Evolutionary conservation across 352 stramenopile species (phyloP).

Genomic region (Phytophthora citrophthora): DNA sequence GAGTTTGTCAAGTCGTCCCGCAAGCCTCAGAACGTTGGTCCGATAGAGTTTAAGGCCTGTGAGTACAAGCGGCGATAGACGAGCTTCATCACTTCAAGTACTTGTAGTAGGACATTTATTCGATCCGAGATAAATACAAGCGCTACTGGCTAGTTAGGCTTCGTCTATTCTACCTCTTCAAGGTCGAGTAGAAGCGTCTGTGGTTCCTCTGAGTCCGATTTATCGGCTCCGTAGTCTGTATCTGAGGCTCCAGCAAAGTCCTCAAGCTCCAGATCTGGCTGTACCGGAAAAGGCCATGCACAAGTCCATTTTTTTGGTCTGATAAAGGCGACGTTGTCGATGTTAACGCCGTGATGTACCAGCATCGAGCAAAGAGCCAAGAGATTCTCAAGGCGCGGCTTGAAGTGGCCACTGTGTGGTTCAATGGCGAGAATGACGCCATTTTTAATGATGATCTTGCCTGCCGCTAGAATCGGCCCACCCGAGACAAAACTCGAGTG

Average conservation of each 20-base stretch:
- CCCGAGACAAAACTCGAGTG: conserved; percentile 82
- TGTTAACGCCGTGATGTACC: conserved; percentile 41
- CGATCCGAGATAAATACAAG: conserved; percentile 33
- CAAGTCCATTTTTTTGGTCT: conserved; percentile 75
- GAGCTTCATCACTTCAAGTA: not conserved
- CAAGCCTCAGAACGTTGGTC: conserved; percentile 49
- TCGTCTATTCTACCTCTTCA: conserved; percentile 16
- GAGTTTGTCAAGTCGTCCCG: conserved; percentile 77
- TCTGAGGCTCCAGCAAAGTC: conserved; percentile 48
- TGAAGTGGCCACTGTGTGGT: conserved; percentile 81
- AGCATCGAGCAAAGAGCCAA: conserved; percentile 51
- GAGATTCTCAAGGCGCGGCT: conserved; percentile 61
- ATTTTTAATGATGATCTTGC: conserved; percentile 69
- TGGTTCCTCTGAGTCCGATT: conserved; percentile 48
- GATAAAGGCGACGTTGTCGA: conserved; percentile 57
- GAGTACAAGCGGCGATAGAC: conserved; percentile 86
- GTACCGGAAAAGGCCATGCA: conserved; percentile 59
- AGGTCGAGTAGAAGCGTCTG: conserved; percentile 19
- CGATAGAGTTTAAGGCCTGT: conserved; percentile 83
- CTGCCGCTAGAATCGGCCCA: conserved; percentile 62
- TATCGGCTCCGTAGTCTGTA: conserved; percentile 49
- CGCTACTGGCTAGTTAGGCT: conserved; percentile 4
- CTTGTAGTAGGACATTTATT: conserved; percentile 18
- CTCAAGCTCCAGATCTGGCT: conserved; percentile 44
- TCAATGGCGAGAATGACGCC: conserved; percentile 68